Conservation (phyloP, 2,329 filamentous ascomycete genomes). For the Aciculosporium take region DNA sequence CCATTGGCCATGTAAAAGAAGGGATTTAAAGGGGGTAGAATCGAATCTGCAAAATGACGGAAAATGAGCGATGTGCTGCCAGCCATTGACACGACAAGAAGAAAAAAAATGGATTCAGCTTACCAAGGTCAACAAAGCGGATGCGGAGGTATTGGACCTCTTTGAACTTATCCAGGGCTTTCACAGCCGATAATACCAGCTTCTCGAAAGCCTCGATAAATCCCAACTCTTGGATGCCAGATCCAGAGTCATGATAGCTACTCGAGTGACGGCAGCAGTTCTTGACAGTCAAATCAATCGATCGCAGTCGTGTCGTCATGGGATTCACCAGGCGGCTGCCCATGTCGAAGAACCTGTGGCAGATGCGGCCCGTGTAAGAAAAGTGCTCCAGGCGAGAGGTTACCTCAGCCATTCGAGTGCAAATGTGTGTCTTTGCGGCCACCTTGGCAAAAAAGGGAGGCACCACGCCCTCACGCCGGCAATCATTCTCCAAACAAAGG, state of each 20-base stretch:
- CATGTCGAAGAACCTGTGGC: conserved; percentile 51
- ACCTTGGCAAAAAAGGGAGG: conserved; percentile 49
- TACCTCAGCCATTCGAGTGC: conserved; percentile 45
- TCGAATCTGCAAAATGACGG: conserved; percentile 38
- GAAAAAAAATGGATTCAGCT: conserved; percentile 10
- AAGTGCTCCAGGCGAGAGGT: conserved; percentile 51
- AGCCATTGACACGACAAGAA: no score
- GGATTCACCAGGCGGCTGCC: conserved; percentile 36
- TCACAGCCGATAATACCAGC: conserved; percentile 49
- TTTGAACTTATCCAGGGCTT: conserved; percentile 42
- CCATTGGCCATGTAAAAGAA: conserved; percentile 52
- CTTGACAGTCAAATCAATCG: conserved; percentile 58
- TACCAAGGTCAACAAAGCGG: conserved; percentile 59
- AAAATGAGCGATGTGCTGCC: conserved; percentile 4
- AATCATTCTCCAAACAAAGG: conserved; percentile 58
- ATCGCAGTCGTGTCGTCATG: conserved; percentile 40
- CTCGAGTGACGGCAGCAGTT: conserved; percentile 50
- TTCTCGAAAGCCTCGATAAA: conserved; percentile 61
- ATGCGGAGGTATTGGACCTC: conserved; percentile 53
- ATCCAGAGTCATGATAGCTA: conserved; percentile 47
- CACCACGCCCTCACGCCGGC: conserved; percentile 47
- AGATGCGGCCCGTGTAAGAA: conserved; percentile 58
- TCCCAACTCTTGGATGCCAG: conserved; percentile 55
- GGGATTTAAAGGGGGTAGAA: conserved; percentile 55
- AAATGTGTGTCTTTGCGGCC: conserved; percentile 47